Base-by-base conservation (phyloP, 176 grass and related monocot genomes). In the Cenchrus purpureus region DNA sequence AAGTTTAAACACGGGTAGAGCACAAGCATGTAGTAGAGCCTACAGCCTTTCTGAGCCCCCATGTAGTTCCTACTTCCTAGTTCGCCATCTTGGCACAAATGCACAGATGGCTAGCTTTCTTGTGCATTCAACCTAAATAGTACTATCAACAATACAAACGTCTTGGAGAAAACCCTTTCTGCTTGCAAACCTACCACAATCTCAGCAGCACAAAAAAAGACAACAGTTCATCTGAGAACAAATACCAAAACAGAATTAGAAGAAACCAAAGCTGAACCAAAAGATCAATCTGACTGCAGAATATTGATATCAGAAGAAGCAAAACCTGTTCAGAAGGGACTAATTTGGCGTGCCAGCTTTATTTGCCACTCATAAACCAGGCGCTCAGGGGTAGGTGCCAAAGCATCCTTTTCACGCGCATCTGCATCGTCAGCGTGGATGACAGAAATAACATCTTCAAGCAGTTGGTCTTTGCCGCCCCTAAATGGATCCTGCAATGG, bases 301-400 rank as follows among this genome's bases (percentile, higher is more conserved):
- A 51, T n/a, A 73, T 11, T 73, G 51, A 34, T 22, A 72, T 32
- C 25, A 40, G 29, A 67, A 52, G 50, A 70, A 58, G 31, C 13
- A 83, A 68, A 57, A 87, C 78, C 86, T 82, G 12, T 82, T 98
- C 73, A 98, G 74, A 98, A 98, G 67, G 96, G 96, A 77, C 96
- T 98, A 83, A 98, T 91, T 86, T 53, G 79, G 34, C 84, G 91
- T 28, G 96, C 96, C 84, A 98, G 84, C 72, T 92, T 89, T 87
- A 98, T 73, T 78, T 91, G 96, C 96, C 96, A 95, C 70, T 98
- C 96, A 19, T 88, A 85, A 82, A 94, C 96, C 37, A 98, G 81
- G 42, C 93, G 93, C 13, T 86, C 85, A 0, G 91, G 83, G 70
- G 13, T 73, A 74, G 93, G 88, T 49, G 81, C 71, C 19, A 34